These are phyloP conservation scores for Dactylellina haptotyla DNA, from an alignment of 2,329 filamentous ascomycete species.

Conservation along the genomic window DNA sequence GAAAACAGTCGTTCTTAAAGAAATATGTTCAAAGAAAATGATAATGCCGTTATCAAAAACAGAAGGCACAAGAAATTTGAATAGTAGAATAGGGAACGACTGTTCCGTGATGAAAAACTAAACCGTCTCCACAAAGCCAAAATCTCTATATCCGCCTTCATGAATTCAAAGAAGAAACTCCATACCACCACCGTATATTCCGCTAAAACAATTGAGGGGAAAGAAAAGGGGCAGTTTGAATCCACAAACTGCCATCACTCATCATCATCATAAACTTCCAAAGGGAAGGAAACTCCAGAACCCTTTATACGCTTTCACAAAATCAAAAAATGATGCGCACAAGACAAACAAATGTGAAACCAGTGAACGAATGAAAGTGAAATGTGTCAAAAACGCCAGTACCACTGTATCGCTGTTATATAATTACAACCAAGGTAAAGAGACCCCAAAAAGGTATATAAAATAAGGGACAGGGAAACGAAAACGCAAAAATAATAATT, in stretches of 20 bases:
- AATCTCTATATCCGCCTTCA: too few species aligned
- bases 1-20: not conserved
- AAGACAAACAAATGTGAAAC: not conserved
- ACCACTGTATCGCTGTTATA: conserved; percentile 29
- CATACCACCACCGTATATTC: conserved; percentile 2
- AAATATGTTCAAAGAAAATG: not conserved
- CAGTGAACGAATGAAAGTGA: not conserved
- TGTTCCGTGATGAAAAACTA: not conserved
- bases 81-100: not conserved
- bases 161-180: not conserved
- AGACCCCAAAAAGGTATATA: not conserved
- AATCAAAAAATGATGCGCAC: conserved; percentile 8
- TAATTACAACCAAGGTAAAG: conserved; percentile 28
- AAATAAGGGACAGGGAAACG: not conserved
- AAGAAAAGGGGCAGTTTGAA: not conserved
- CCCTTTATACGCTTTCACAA: conserved; percentile 7
- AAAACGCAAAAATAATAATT: conserved; percentile 8
- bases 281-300: conserved; percentile 1
- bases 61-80: not conserved
- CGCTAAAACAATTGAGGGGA: too few species aligned
- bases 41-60: not conserved
- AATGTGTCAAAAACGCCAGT: conserved; percentile 16
- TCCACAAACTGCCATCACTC: not conserved
- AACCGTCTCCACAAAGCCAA: not conserved
- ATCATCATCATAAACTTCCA: not conserved